phyloP scores from a whole-genome alignment of 306 rosid genomes.

The Herpetospermum pedunculosum region DNA sequence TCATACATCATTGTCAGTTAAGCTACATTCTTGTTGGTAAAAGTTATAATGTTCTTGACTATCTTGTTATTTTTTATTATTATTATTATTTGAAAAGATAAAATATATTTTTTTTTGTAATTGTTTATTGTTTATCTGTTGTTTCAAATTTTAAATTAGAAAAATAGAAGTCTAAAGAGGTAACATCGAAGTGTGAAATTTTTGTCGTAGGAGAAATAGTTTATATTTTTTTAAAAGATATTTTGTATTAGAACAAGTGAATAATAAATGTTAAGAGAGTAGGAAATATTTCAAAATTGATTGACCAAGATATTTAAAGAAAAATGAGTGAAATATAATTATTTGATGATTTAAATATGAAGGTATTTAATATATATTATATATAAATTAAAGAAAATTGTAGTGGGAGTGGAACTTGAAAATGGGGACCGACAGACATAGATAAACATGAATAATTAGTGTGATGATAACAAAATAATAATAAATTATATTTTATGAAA shows the following conservation, averaged over 20 bases:
- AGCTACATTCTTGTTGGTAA: too few species aligned
- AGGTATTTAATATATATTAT: not conserved
- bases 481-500: not conserved
- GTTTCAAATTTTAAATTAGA: not conserved
- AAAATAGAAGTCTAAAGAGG: not conserved
- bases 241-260: not conserved
- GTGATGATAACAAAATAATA: not conserved
- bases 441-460: conserved; percentile 5
- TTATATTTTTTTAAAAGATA: not conserved
- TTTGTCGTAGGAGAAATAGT: not conserved
- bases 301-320: not conserved
- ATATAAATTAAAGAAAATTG: not conserved
- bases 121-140: too few species aligned
- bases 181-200: not conserved
- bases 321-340: not conserved
- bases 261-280: not conserved
- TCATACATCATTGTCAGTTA: too few species aligned
- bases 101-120: too few species aligned
- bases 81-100: too few species aligned
- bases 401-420: not conserved
- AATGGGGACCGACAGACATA: not conserved
- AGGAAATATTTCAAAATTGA: not conserved
- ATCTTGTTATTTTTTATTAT: too few species aligned
- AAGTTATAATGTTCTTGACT: too few species aligned
- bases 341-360: too few species aligned